Evolutionary conservation across 2,329 filamentous ascomycete genomes (phyloP).

Genomic region (Fusarium sp.): DNA sequence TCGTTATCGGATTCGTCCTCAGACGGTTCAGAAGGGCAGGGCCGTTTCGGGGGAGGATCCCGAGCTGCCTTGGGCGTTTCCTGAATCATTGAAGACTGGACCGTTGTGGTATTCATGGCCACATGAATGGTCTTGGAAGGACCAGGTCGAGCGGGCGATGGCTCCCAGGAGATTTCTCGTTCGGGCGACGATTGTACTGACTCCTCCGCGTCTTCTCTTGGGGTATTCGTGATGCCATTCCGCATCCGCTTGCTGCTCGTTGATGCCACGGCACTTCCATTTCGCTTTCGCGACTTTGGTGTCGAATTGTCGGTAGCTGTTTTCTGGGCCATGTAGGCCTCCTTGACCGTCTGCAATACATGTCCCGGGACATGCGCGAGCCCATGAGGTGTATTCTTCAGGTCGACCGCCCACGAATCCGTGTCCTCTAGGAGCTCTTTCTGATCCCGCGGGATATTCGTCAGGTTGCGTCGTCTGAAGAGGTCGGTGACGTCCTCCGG

Average conservation of each 20-base stretch:
- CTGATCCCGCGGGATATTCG: conserved; percentile 53
- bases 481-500: conserved; percentile 36
- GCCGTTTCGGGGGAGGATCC: conserved; percentile 11
- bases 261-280: not conserved
- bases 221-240: conserved; percentile 8
- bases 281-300: conserved; percentile 14
- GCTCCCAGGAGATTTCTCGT: conserved; percentile 32
- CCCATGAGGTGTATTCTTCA: conserved; percentile 38
- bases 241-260: conserved; percentile 16
- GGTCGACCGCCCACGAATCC: conserved; percentile 50
- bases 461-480: conserved; percentile 41
- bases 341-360: conserved; percentile 48
- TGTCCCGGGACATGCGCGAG: conserved; percentile 49
- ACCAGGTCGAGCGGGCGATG: conserved; percentile 20
- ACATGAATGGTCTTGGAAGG: not conserved
- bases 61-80: conserved; percentile 39
- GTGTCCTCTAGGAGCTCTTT: conserved; percentile 47
- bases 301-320: not conserved
- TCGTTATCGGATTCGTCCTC: conserved; percentile 48
- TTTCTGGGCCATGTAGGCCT: conserved; percentile 32
- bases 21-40: conserved; percentile 20
- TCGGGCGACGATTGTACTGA: conserved; percentile 14
- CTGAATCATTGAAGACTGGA: conserved; percentile 34
- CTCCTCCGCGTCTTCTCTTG: not conserved
- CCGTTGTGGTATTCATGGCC: not conserved